phyloP scores from a whole-genome alignment of 2,329 filamentous ascomycete genomes.

The Penicillium expansum region DNA sequence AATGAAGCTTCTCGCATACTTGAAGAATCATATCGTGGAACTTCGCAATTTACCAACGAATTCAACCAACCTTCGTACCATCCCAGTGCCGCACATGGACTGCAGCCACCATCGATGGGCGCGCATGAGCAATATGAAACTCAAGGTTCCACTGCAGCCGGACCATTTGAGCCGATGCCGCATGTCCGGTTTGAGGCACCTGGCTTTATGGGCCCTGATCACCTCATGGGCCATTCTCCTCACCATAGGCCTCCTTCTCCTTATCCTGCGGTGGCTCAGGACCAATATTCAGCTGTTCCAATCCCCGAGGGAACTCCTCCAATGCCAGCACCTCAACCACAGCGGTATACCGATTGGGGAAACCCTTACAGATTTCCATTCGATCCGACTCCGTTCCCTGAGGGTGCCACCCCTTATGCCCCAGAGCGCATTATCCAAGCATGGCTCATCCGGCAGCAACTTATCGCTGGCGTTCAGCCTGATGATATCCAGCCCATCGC shows the following conservation, averaged over 20 bases:
- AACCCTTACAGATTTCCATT: neutral
- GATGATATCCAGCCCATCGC: conserved; percentile 23
- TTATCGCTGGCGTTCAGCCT: conserved; percentile 27
- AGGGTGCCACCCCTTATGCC: neutral
- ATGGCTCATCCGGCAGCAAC: conserved; percentile 31
- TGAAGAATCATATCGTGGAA: neutral
- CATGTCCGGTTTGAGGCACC: neutral
- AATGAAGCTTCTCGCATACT: neutral
- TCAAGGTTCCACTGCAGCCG: neutral
- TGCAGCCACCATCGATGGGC: neutral
- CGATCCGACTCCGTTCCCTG: neutral
- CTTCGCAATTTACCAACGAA: neutral
- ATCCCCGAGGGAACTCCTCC: neutral
- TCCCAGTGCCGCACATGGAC: too few species aligned
- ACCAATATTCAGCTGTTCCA: neutral
- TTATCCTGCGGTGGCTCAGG: neutral
- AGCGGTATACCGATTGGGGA: neutral
- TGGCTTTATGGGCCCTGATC: neutral
- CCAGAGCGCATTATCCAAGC: conserved; percentile 19
- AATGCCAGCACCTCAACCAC: neutral
- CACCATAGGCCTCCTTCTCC: neutral
- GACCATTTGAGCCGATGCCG: neutral
- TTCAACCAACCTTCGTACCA: neutral
- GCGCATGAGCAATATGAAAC: neutral
- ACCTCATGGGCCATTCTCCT: neutral